Base-by-base conservation (phyloP, 2,329 filamentous ascomycete genomes). In the Simplicillium aogashimaense region DNA sequence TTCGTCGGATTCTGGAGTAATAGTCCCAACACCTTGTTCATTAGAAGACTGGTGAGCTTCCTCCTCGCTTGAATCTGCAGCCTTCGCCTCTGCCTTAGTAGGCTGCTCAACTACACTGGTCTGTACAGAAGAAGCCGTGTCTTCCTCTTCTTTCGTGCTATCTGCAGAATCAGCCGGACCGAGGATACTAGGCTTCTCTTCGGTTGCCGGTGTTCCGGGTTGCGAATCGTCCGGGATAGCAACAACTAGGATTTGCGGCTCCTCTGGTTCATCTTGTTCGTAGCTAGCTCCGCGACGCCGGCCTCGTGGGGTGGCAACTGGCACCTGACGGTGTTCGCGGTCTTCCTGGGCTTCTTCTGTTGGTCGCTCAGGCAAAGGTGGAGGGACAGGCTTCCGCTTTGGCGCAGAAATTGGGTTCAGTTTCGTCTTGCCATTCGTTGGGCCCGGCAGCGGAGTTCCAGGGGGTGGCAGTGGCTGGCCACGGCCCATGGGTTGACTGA, bases 391-490 rank as follows among this genome's bases (percentile, higher is more conserved):
- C 50, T 83, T 86, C n/a, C 82, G 69, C 53, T 76, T 81, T 3
- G 80, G 75, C 2, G 80, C 67, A 20, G 67, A 67, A 43, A 69
- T 73, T 13, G 72, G 66, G 36, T 70, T 73, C 35, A 74, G 72
- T 52, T 74, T 77, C 7, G 75, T 71, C 42, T 67, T 73, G 40
- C 69, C 74, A 29, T 79, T 76, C 1, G 81, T 82, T 33, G 69
- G 76, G 2, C 59, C 53, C 5, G 88, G 87, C 2, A 94, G 69
- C 3, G 88, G 87, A 35, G 74, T 80, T 2, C 87, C 88, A 3
- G 83, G 85, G 8, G 87, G 86, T 36, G 86, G 87, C 14, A 94
- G 66, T 1, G 87, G 87, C 50, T 83, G 81, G 0, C 87, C 87
- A 31, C 87, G 75, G 2, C 88, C 88, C 66, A 94, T 87, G 2